A percentile compares a stretch with the other conserved stretches of the same genome.
Conservation (phyloP, 345 rosid species). For the Dimocarpus longan region DNA sequence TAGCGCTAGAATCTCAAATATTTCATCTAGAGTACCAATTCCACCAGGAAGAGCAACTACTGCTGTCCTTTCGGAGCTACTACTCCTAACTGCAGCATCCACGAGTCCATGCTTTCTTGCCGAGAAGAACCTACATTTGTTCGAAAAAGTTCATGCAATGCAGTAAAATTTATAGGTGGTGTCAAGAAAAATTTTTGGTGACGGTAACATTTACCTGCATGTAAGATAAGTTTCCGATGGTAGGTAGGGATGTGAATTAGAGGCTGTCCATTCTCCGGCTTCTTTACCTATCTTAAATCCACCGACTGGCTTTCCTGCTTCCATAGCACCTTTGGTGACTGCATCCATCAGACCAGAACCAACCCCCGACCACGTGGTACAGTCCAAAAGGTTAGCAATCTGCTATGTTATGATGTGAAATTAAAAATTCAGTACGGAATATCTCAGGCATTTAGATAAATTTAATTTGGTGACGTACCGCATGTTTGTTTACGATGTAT, state of each 20-base stretch:
- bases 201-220: constrained; percentile 62
- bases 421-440: not conserved
- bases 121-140: constrained; percentile 74
- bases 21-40: constrained; percentile 85
- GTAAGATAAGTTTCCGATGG: constrained; percentile 75
- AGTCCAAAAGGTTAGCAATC: constrained; percentile 79
- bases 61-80: constrained; percentile 63
- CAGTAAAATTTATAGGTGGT: not conserved
- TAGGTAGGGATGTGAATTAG: constrained; percentile 80
- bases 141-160: not conserved
- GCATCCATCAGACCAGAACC: constrained; percentile 99
- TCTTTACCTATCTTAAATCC: constrained; percentile 87
- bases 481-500: not conserved
- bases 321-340: constrained; percentile 75
- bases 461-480: not conserved
- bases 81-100: constrained; percentile 72
- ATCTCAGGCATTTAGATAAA: not conserved
- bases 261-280: constrained; percentile 92
- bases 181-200: not conserved
- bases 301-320: constrained; percentile 76
- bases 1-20: constrained; percentile 80
- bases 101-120: constrained; percentile 93
- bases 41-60: constrained; percentile 90
- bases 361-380: constrained; percentile 95
- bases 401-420: constrained; percentile 27